Evolutionary conservation across 768 basidiomycete species (phyloP), one percentile per base, ranked within the genome.

Genomic region (Pleurotus giganteus): DNA sequence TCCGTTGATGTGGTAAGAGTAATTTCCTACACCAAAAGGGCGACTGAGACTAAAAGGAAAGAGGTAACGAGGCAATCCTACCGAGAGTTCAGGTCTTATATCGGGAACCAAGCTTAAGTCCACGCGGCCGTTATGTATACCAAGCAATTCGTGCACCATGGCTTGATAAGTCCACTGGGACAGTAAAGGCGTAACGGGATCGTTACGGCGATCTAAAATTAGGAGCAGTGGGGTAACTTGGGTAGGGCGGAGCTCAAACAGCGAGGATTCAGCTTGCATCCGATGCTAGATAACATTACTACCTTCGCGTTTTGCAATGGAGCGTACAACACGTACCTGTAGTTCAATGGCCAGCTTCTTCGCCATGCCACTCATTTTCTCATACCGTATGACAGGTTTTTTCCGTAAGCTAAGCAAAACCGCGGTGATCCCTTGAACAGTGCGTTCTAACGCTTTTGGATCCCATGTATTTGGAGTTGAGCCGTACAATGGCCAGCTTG

Each of bases 121-220:
- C 3, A 98, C 94, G 55, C 97, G 81, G 17, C 96, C 96, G 65
- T 98, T 98, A 58, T 90, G 86, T 43, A 99, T 97, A 2, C 91
- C 89, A 5, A 98, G 72, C 12, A 97, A 76, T 67, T 98, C 97
- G 64, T 99, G 97, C 0, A 98, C 97, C 95, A 98, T 98, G 1
- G 96, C 97, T 68, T 98, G 96, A 72, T 98, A 98, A 23, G 97
- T 98, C 97, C 97, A 98, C 70, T 98, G 97, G 2, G 93, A 93
- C 27, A 98, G 78, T 32, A 98, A 73, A 3, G 97, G 97, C 0
- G 97, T 98, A 4, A 98, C 92, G 2, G 97, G 97, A 65, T 99
- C 97, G 69, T 97, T 98, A 59, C 96, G 78, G 58, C 97, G 82
- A 71, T 99, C 97, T 53, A 99, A 79, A 59, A 99, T 91, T 47